phyloP scores from a whole-genome alignment of 75 land plant species.

The Selaginella moellendorffii region DNA sequence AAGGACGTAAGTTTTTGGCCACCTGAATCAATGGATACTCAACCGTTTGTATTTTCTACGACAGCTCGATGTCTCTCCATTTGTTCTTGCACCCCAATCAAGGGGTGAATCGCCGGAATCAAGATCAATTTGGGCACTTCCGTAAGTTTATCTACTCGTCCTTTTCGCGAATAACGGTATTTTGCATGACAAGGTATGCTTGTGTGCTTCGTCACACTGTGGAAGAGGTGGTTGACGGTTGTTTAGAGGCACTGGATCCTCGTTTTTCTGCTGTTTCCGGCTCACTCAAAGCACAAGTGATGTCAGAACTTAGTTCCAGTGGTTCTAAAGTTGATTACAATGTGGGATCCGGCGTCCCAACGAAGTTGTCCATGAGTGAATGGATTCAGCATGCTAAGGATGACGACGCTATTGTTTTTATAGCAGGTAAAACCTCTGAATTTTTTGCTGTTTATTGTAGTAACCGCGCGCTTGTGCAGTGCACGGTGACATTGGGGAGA shows the following conservation, averaged over 20 bases:
- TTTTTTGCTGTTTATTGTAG: too few relatives aligned
- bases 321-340: slow-evolving; percentile 36
- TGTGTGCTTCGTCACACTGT: slow-evolving; percentile 71
- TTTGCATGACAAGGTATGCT: slow-evolving; percentile 36
- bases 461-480: too few relatives aligned
- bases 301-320: slow-evolving; percentile 42
- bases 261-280: slow-evolving; percentile 35
- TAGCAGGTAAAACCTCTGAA: slow-evolving; percentile 75
- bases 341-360: slow-evolving; percentile 36
- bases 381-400: slow-evolving; percentile 59
- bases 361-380: slow-evolving; percentile 30
- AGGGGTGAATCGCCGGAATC: slow-evolving; percentile 16
- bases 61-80: slow-evolving; percentile 71
- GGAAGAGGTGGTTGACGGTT: slow-evolving; percentile 70
- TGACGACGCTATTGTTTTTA: slow-evolving; percentile 49
- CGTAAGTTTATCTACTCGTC: slow-evolving; percentile 36
- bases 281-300: slow-evolving; percentile 33
- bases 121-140: slow-evolving; percentile 49
- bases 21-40: not conserved
- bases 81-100: slow-evolving; percentile 42
- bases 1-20: slow-evolving; percentile 40
- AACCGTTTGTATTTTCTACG: not conserved
- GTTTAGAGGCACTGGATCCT: slow-evolving; percentile 47
- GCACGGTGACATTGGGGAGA: slow-evolving; percentile 86
- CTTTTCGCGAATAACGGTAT: not conserved